These are phyloP conservation scores for Macaranga tanarius DNA, from an alignment of 441 rosid species.

Conservation along the genomic window DNA sequence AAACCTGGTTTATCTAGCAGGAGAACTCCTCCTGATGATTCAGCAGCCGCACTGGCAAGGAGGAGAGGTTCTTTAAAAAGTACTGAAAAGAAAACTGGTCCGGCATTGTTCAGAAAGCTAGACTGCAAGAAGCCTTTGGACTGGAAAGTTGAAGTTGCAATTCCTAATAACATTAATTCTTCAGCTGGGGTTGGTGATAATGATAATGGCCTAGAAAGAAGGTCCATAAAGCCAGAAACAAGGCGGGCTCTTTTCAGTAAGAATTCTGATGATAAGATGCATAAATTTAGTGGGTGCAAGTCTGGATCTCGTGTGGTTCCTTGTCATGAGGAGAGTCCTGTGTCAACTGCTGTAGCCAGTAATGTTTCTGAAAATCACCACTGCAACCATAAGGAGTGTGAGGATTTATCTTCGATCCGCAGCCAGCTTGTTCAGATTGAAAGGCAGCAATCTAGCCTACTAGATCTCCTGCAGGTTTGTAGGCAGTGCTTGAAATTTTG, in stretches of 20 bases:
- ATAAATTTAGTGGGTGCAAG: conserved; percentile 45
- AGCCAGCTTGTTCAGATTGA: conserved; percentile 86
- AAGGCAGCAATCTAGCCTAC: conserved; percentile 81
- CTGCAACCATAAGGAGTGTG: conserved; percentile 57
- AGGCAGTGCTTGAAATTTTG: conserved; percentile 20
- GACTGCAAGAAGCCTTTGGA: conserved; percentile 53
- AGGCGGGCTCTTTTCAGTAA: conserved; percentile 45
- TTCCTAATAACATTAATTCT: conserved; percentile 28
- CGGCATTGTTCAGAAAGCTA: conserved; percentile 29
- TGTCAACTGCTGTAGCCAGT: conserved; percentile 33
- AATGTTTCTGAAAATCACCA: conserved; percentile 51
- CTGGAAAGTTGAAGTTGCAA: conserved; percentile 51
- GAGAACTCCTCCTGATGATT: conserved; percentile 50
- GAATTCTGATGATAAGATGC: conserved; percentile 46
- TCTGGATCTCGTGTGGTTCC: conserved; percentile 61
- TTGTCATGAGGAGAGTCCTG: conserved; percentile 37
- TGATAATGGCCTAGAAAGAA: conserved; percentile 25
- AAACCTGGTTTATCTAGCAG: conserved; percentile 36
- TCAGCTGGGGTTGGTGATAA: conserved; percentile 31
- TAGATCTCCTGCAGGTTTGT: conserved; percentile 89
- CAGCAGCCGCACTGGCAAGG: conserved; percentile 43
- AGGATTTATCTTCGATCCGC: conserved; percentile 74
- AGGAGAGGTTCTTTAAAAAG: conserved; percentile 47
- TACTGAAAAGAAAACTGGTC: conserved; percentile 46
- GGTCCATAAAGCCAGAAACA: conserved; percentile 38